Percentiles rank a stretch among this genome's conserved stretches.
Evolutionary conservation across 2,329 filamentous ascomycete species (phyloP).

Genomic region (Sclerotiophoma versabilis): DNA sequence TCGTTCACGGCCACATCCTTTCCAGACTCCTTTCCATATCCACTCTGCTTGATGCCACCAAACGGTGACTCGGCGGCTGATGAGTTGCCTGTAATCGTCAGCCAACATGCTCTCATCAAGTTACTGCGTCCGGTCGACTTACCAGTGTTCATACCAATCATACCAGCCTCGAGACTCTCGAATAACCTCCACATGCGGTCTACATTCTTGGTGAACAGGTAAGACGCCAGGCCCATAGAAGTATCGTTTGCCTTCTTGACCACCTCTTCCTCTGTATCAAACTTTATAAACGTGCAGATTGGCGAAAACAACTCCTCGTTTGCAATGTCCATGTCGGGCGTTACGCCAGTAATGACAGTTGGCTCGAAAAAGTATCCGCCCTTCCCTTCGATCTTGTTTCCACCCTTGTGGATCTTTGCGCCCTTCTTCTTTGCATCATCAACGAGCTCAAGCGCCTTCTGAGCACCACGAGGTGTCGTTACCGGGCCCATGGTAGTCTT

Average conservation of each 20-base stretch:
- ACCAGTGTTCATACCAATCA: slow-evolving; percentile 72
- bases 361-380: slow-evolving; percentile 74
- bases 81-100: slow-evolving; percentile 58
- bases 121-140: slow-evolving; percentile 13
- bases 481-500: slow-evolving; percentile 67
- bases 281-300: slow-evolving; percentile 68
- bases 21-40: slow-evolving; percentile 72
- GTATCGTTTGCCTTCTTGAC: slow-evolving; percentile 67
- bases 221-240: slow-evolving; percentile 70
- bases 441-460: slow-evolving; percentile 67
- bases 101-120: neutral
- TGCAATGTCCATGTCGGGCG: slow-evolving; percentile 62
- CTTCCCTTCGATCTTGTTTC: slow-evolving; percentile 55
- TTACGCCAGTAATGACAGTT: slow-evolving; percentile 68
- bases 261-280: slow-evolving; percentile 71
- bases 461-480: slow-evolving; percentile 62
- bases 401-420: slow-evolving; percentile 69
- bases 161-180: slow-evolving; percentile 72
- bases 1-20: slow-evolving; percentile 71
- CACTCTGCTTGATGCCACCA: slow-evolving; percentile 72
- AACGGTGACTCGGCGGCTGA: slow-evolving; percentile 72
- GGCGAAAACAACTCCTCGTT: slow-evolving; percentile 72
- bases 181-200: slow-evolving; percentile 70
- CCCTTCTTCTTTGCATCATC: slow-evolving; percentile 69
- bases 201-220: slow-evolving; percentile 73